A percentile compares a stretch with the other conserved stretches of the same genome.
These are phyloP conservation scores for Phytophthora macrochlamydospora DNA, from an alignment of 352 stramenopile genomes.

Conservation along the genomic window DNA sequence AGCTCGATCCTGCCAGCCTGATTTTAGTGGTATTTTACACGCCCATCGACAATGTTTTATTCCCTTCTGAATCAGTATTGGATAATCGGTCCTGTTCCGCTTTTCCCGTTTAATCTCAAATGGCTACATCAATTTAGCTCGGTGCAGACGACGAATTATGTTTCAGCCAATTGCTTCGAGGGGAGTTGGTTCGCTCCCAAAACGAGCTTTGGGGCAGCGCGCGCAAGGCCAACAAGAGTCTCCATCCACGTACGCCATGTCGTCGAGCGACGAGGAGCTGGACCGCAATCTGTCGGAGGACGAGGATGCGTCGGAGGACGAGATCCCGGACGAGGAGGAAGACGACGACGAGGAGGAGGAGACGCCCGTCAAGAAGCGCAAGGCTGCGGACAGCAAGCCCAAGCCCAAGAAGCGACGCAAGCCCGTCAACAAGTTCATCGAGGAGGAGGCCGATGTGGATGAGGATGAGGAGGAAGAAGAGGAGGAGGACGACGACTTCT, in stretches of 20 bases:
- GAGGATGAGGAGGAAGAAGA: constrained; percentile 89
- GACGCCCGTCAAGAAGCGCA: constrained; percentile 77
- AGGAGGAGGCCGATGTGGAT: constrained; percentile 88
- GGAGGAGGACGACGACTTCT: constrained; percentile 84
- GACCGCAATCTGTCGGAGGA: constrained; percentile 86
- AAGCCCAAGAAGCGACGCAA: constrained; percentile 89
- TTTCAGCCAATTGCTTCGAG: background rate
- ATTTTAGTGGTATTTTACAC: too few species aligned
- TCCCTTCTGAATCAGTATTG: too few species aligned
- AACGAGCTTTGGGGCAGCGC: too few species aligned
- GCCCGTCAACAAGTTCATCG: constrained; percentile 90
- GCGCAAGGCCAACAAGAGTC: too few species aligned
- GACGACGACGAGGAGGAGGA: constrained; percentile 65
- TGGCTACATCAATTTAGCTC: too few species aligned
- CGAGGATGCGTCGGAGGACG: constrained; percentile 75
- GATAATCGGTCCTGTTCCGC: too few species aligned
- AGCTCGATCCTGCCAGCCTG: too few species aligned
- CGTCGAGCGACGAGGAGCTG: constrained; percentile 87
- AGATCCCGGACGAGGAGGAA: constrained; percentile 77
- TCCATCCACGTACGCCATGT: constrained; percentile 46
- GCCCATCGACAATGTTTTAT: too few species aligned
- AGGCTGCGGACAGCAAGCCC: constrained; percentile 60
- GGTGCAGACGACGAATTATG: background rate
- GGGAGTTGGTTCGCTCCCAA: background rate
- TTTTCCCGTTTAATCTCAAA: too few species aligned